These are phyloP conservation scores for Agastache rugosa DNA, from an alignment of 257 asterid species.

Conservation along the genomic window DNA sequence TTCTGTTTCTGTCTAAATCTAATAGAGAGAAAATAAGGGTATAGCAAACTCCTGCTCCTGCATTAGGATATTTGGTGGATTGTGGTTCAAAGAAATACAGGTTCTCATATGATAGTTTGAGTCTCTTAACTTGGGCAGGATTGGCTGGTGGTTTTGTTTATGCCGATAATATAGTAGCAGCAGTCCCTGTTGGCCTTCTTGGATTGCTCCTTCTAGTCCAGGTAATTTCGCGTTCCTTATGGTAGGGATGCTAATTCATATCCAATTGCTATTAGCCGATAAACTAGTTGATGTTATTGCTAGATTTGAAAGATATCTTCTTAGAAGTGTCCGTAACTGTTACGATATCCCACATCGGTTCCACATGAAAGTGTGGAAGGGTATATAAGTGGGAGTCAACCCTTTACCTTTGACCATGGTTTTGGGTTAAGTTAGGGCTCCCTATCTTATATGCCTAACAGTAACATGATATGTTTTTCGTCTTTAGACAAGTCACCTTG, in stretches of 20 bases:
- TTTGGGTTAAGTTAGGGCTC: no score
- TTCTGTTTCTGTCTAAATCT: not conserved
- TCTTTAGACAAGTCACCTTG: not conserved
- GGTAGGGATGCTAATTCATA: not conserved
- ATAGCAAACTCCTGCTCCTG: not conserved
- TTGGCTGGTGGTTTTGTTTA: conserved; percentile 68
- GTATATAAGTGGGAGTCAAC: no score
- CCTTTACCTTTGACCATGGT: no score
- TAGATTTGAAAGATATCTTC: conserved; percentile 5
- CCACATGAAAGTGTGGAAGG: no score
- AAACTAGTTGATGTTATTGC: conserved; percentile 10
- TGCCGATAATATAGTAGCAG: conserved; percentile 73
- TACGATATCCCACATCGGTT: no score
- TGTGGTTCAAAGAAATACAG: conserved; percentile 2
- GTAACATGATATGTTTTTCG: not conserved
- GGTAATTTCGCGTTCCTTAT: conserved; percentile 46
- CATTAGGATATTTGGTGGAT: not conserved
- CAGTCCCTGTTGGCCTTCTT: conserved; percentile 84
- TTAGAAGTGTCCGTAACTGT: no score
- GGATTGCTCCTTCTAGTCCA: conserved; percentile 90
- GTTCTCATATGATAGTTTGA: conserved; percentile 7
- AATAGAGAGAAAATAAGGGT: not conserved
- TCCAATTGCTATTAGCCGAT: not conserved
- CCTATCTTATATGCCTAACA: no score
- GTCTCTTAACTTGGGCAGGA: conserved; percentile 55